Conservation (phyloP, 345 rosid species). For the Eucalyptus camaldulensis region DNA sequence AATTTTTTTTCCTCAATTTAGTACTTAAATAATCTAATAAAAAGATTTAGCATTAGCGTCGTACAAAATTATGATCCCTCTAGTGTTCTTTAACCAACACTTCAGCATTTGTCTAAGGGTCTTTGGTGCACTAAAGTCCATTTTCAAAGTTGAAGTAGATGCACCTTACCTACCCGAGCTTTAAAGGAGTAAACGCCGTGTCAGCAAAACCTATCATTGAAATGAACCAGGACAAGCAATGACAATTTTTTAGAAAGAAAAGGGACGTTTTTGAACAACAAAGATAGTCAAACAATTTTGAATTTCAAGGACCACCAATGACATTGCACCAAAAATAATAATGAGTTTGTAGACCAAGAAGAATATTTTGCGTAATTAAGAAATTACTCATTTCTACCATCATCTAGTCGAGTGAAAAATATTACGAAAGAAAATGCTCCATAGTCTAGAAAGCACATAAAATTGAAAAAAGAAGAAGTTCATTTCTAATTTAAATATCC, state of each 20-base stretch:
- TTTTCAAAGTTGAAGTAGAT: background rate
- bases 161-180: background rate
- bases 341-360: background rate
- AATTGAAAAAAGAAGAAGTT: background rate
- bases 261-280: background rate
- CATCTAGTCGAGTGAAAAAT: background rate
- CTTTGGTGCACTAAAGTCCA: background rate
- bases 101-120: background rate
- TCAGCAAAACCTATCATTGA: background rate
- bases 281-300: background rate
- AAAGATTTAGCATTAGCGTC: too few relatives aligned
- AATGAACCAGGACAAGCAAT: background rate
- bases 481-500: background rate
- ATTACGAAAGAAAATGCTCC: background rate
- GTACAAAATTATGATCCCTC: background rate
- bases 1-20: too few relatives aligned
- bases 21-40: background rate
- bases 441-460: background rate
- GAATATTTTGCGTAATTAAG: background rate
- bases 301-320: background rate
- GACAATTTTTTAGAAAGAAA: background rate
- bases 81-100: background rate
- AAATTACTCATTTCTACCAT: background rate
- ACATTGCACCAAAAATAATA: background rate
- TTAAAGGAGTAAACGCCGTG: background rate